Base-by-base conservation (phyloP, 1,284 basidiomycete genomes). In the Cutaneotrichosporon sp. region DNA sequence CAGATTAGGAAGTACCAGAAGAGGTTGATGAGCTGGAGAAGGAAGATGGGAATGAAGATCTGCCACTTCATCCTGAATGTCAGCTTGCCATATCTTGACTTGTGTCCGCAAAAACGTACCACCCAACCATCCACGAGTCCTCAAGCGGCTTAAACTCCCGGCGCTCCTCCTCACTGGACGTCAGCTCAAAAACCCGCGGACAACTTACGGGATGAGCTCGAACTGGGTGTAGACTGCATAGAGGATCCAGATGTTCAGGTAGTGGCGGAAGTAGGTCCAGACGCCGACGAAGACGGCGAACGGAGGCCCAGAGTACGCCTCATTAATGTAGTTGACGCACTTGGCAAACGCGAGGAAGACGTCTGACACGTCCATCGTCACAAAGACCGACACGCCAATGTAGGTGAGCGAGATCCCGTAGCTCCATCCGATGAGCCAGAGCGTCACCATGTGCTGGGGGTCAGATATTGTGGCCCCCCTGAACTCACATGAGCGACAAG, bases 311-410 rank as follows among this genome's bases (percentile, higher is more conserved):
- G 91, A 90, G 10, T 83, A 76, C 4, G 69, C 77, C 16, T 87
- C 80, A 67, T 83, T 81, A 34, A 94, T 79, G 68, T 97, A 97
- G 75, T 94, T 93, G 53, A 91, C 72, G 17, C 90, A 73, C 76
- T 96, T 96, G 11, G 88, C 85, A 49, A 87, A 75, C 88, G 87
- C 90, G 19, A 98, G 80, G 76, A 88, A 90, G 20, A 83, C 77
- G 69, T 98, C 94, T 3, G 92, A 91, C 29, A 94, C 81, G 76
- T 98, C 94, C 94, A 97, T 98, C 70, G 91, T 94, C 67, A 94
- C 81, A 66, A 88, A 97, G 24, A 98, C 83, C 2, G 91, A 87
- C 59, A 90, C 90, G 12, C 94, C 94, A 49, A 97, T 93, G 61
- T 84, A 78, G 0, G 93, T 97, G 46, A 79, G 61, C 72, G 90